Evolutionary conservation across 768 basidiomycete genomes (phyloP), one percentile per base, ranked within the genome.

Genomic region (Calocera viscosa): DNA sequence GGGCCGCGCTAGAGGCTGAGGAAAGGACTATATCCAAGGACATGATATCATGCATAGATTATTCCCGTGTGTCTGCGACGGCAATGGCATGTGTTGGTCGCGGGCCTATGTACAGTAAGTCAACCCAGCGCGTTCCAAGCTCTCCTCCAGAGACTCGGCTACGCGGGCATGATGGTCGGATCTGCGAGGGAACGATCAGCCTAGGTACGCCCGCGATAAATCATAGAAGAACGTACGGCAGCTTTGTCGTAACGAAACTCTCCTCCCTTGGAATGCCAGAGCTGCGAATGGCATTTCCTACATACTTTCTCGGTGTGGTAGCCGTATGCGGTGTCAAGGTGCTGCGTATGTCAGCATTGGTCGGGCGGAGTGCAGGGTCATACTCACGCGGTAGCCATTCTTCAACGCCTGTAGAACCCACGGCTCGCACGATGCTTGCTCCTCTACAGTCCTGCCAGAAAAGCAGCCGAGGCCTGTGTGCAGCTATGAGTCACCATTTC

Each of bases 221-320:
- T n/a, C n/a, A 22, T 22, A 28, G 30, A 7, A 60, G 5, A 10
- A 60, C 53, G 24, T 32, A 60, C 53, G 53, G 53, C 10, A 60
- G 30, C 16, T 30, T 30, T 19, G 33, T 41, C 12, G 40, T 40
- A 0, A 35, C 17, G 26, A 34, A 67, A 26, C 32, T 43, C 24
- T 49, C 22, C 22, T 49, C n/a, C 26, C 49, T 38, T 32, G 63
- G 35, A 38, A 67, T 67, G 26, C 35, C 24, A 35, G 19, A 28
- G 2, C 70, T 71, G 24, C 77, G 77, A 26, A 87, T 73, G 1
- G 86, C 86, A 30, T 81, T 78, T 0, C 84, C 86, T 16, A 88
- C 87, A 10, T 78, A 78, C 1, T 79, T n/a, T 79, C 72, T 89
- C 87, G 68, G 88, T 89, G 1, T 72, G 73, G 35, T 65, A 32